Evolutionary conservation across 345 rosid species (phyloP), one percentile per base, ranked within the genome.

Genomic region (Geranium brycei): DNA sequence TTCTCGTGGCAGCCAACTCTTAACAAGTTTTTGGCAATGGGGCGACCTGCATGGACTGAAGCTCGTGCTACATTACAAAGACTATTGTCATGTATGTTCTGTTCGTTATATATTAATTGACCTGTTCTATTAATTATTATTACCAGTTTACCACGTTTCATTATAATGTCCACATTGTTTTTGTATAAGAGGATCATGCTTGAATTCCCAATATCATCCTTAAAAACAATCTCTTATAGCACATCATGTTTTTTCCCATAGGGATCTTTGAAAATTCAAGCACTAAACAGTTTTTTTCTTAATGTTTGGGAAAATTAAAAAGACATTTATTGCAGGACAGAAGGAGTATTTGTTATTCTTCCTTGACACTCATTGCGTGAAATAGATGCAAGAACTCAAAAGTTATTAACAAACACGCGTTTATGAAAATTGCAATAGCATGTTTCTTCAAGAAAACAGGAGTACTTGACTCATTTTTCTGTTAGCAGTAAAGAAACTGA

Each of bases 31-130:
- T 64, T 93, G 78, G 87, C 91, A 2, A 28, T 88, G 91, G 96
- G 99, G 23, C 75, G 88, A 57, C 95, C 97, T 59, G 97, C 96
- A 0, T 93, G 99, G 99, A 86, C 82, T 74, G 97, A 93, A 78
- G 99, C 99, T 60, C 99, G 99, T 1, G 69, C 83, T 31, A 85
- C 87, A 7, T 83, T 90, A 75, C 99, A 90, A 65, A 87, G 76
- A 73, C 72, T 93, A 31, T 63, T 93, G 61, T 88, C 97, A 67
- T 77, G 99, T 87, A 83, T 63, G 87, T 53, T 16, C 8, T 40
- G 18, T 53, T 2, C 11, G 16, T 31, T 31, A 2, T 23, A 19
- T 30, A 58, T 67, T 47, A 51, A 57, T 60, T 11, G 61, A 2
- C 2, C 28, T 23, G 8, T 30, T 32, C 40, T 19, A 0, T 31